Conservation (phyloP, 495 filamentous ascomycete genomes). For the Cercophora newfieldiana region DNA sequence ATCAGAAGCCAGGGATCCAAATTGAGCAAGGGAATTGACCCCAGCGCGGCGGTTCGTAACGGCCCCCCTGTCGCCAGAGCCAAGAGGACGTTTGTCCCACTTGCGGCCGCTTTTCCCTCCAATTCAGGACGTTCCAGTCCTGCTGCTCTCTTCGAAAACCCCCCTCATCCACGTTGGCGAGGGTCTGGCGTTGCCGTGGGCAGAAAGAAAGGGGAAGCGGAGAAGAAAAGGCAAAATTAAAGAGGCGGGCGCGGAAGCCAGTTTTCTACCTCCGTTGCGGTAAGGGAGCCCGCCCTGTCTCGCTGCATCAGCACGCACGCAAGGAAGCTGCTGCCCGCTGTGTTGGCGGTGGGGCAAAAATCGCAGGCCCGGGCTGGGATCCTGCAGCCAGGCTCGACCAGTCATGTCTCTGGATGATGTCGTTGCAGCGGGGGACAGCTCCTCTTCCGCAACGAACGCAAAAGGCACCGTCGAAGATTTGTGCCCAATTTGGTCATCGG, state of each 20-base stretch:
- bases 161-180: conserved; percentile 9
- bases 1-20: conserved; percentile 21
- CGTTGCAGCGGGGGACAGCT: background rate
- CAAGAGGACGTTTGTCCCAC: conserved; percentile 10
- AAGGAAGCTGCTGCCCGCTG: conserved; percentile 27
- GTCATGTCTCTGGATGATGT: background rate
- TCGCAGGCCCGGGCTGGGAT: background rate
- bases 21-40: conserved; percentile 23
- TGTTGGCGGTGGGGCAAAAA: conserved; percentile 33
- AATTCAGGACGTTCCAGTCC: conserved; percentile 18
- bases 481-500: conserved; percentile 16
- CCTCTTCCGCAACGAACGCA: conserved; percentile 3
- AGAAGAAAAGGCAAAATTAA: background rate
- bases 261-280: conserved; percentile 13
- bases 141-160: background rate
- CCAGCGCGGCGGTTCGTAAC: conserved; percentile 9
- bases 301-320: conserved; percentile 1
- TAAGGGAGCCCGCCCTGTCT: background rate
- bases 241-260: conserved; percentile 9
- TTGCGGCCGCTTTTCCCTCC: background rate
- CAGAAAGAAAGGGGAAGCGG: conserved; percentile 1
- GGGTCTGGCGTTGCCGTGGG: background rate
- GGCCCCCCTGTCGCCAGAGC: conserved; percentile 13
- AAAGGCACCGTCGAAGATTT: background rate
- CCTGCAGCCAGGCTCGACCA: conserved; percentile 14